Base-by-base conservation (phyloP, 768 basidiomycete genomes). In the Paxillus ammoniavirescens region DNA sequence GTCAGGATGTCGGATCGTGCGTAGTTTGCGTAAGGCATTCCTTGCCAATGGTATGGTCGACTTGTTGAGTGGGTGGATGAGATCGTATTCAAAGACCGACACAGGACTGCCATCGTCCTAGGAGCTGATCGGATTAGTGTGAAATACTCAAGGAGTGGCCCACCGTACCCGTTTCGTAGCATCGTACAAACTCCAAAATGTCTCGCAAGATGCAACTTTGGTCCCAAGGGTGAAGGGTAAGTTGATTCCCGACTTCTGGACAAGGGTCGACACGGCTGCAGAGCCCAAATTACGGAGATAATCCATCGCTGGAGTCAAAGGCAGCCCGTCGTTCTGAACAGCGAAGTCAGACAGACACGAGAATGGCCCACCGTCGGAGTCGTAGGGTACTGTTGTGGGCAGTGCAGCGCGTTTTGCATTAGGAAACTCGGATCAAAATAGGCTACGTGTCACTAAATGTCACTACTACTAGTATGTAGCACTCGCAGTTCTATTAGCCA, bases 1-100 rank as follows among this genome's bases (percentile, higher is more conserved):
- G 70, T 98, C 94, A 0, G 97, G 97, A 77, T 99, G 97, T 35
- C 97, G 84, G 8, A 87, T 91, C 3, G 91, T 89, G 41, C 95
- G 82, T 13, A 98, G 76, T 68, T 96, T 98, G 52, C 89, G 85
- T 44, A 98, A 74, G 1, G 93, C 84, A 71, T 98, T 99, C 65
- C 84, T 85, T 3, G 95, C 96, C 15, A 98, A 78, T 1, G 85
- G 82, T 48, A 90, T 73, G 9, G 83, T 72, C 33, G 83, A 79
- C 61, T 80, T 82, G 66, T 77, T 81, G 46, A 74, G 66, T 10
- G 79, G 72, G 38, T 87, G 81, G 59, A 80, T 82, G 42, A 85
- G 79, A 64, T 95, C 92, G 64, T 93, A 98, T 65, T 93, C 89
- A 70, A 99, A 99, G 38, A 99, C 79, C 0, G 96, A 97, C 5